Conservation (phyloP, 805 yeast species). For the Candida awuae region DNA sequence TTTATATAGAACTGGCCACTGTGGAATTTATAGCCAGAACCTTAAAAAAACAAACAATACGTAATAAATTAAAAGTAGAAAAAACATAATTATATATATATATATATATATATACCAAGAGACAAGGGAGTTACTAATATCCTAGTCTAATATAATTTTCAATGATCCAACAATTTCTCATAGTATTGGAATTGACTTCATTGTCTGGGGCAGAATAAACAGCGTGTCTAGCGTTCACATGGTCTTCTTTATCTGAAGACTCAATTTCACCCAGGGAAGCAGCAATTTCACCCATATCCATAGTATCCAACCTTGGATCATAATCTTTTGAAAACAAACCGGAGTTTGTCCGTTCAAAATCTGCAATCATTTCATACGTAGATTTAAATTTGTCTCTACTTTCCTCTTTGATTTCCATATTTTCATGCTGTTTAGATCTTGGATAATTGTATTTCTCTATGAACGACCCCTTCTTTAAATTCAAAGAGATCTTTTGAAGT, state of each 20-base stretch:
- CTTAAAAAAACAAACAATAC: too few species aligned
- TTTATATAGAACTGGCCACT: too few species aligned
- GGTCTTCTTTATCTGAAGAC: background rate
- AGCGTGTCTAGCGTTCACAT: background rate
- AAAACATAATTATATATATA: too few species aligned
- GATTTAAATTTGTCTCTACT: conserved; percentile 1
- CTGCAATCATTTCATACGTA: background rate
- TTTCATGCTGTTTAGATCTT: background rate
- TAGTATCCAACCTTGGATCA: conserved; percentile 1
- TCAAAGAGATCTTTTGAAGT: background rate
- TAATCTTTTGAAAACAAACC: conserved; percentile 5
- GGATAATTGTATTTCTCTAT: background rate
- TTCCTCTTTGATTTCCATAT: background rate
- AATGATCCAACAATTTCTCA: conserved; percentile 4
- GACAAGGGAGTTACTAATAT: too few species aligned
- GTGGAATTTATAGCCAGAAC: too few species aligned
- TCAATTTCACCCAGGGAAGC: background rate
- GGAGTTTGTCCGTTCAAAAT: conserved; percentile 4
- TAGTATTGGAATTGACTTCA: background rate
- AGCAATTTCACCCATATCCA: background rate
- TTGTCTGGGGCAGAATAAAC: background rate
- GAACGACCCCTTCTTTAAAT: background rate
- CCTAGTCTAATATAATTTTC: conserved; percentile 1
- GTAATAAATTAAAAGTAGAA: too few species aligned
- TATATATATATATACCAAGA: too few species aligned